Base-by-base conservation (phyloP, 1,139 yeast species). In the Saccharomyces pastorianus region DNA sequence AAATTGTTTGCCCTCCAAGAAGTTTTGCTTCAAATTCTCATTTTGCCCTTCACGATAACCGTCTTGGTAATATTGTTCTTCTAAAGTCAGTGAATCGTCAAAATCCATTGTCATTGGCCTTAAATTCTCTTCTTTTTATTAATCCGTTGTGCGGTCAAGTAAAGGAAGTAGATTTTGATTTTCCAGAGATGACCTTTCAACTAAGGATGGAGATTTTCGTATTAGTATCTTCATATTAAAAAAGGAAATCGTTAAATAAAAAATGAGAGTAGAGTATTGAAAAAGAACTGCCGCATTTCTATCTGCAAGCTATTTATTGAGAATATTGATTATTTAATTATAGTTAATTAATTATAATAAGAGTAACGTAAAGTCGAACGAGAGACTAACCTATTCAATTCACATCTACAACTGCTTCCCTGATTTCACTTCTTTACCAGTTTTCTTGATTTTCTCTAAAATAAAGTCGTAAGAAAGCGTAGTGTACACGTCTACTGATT, bases 381-480 rank as follows among this genome's bases (percentile, higher is more conserved):
- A 38, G 13, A 38, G 25, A 38, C 44, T 17, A 9, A 7, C 11
- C 20, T 6, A 6, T 20, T 9, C 13, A 4, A 3, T 2, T 17
- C 25, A 3, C 44, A 9, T 38, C 11, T 13, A 38, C 13, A 38
- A 17, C 44, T 8, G 44, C 25, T 17, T 77, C 11, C 96, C 96
- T 31, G 78, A 77, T 56, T 79, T 76, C 56, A 93, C 86, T 64
- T 83, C 82, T 76, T 91, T 93, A 34, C 99, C 99, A 1, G 98
- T 90, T 76, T 91, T 93, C 59, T 85, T 76, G 63, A 93, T 91
- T 55, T 90, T 83, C 54, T 79, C 84, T 57, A 85, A 76, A 26
- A 93, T 93, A 2, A 85, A 80, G 52, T 90, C 96, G 67, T 87
- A 89, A 54, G 80, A 79, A 46, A 86, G 70, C 14, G 71, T 74